phyloP scores from a whole-genome alignment of 2,329 filamentous ascomycete species.

The Xylariaceae sp. region DNA sequence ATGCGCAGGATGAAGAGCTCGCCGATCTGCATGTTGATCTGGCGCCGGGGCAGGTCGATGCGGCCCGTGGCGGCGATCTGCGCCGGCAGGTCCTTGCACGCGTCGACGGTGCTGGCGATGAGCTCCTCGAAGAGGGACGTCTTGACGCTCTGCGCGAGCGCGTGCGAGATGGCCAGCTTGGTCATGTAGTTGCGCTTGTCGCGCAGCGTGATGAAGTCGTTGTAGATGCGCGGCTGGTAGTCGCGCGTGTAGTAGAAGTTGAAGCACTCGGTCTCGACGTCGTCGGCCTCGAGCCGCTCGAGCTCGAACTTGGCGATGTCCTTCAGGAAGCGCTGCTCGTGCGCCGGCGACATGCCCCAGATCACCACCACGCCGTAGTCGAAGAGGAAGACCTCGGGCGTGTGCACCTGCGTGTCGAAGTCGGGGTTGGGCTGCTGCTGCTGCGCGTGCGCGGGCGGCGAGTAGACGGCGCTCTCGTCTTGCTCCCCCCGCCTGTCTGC shows the following conservation, averaged over 20 bases:
- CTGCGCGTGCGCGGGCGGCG: slow-evolving; percentile 20
- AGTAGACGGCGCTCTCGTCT: slow-evolving; percentile 27
- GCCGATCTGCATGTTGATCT: slow-evolving; percentile 99
- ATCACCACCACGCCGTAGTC: slow-evolving; percentile 97
- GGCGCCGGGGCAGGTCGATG: slow-evolving; percentile 75
- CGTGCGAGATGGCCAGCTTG: slow-evolving; percentile 93
- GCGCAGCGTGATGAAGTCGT: slow-evolving; percentile 92
- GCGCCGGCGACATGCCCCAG: slow-evolving; percentile 90
- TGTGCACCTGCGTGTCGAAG: slow-evolving; percentile 83
- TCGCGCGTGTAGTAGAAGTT: slow-evolving; percentile 99
- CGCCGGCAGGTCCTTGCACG: slow-evolving; percentile 85
- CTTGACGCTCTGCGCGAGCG: slow-evolving; percentile 92
- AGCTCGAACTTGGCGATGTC: slow-evolving; percentile 91
- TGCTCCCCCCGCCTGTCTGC: slow-evolving; percentile 12
- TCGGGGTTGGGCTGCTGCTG: slow-evolving; percentile 48
- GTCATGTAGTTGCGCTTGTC: slow-evolving; percentile 98
- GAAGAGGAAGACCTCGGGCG: slow-evolving; percentile 90
- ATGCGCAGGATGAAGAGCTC: slow-evolving; percentile 96
- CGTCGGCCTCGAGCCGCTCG: slow-evolving; percentile 80
- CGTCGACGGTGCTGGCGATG: slow-evolving; percentile 86
- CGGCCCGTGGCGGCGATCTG: slow-evolving; percentile 91
- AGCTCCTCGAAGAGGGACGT: slow-evolving; percentile 95
- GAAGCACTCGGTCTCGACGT: slow-evolving; percentile 90
- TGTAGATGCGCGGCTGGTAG: slow-evolving; percentile 98
- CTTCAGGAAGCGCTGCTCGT: slow-evolving; percentile 86